Evolutionary conservation across 192 early-diverging fungal species (phyloP).

Genomic region (Gaertneriomyces sp.): DNA sequence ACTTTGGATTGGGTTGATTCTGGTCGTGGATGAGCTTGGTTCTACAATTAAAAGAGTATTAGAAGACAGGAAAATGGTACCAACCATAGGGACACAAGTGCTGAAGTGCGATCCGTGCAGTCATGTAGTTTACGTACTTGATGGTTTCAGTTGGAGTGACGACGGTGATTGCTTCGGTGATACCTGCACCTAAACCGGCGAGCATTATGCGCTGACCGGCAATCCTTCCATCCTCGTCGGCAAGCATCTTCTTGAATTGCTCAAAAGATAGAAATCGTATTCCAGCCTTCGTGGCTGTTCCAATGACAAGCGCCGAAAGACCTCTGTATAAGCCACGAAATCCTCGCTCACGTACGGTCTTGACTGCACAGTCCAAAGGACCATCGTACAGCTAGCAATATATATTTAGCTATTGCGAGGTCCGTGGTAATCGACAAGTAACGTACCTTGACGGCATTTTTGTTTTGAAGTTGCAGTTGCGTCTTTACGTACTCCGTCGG

Average conservation of each 20-base stretch:
- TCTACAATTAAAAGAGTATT: constrained; percentile 33
- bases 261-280: constrained; percentile 93
- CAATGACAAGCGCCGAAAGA: constrained; percentile 84
- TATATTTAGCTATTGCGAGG: background rate
- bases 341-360: constrained; percentile 72
- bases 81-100: background rate
- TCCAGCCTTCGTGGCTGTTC: constrained; percentile 87
- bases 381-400: constrained; percentile 58
- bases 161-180: constrained; percentile 80
- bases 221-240: constrained; percentile 68
- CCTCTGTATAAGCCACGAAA: constrained; percentile 78
- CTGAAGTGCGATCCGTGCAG: too few relatives aligned
- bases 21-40: constrained; percentile 94
- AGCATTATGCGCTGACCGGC: constrained; percentile 60
- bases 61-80: background rate
- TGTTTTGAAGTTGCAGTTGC: constrained; percentile 82
- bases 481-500: constrained; percentile 97
- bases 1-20: constrained; percentile 67
- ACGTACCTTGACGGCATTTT: constrained; percentile 14
- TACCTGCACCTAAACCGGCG: constrained; percentile 84
- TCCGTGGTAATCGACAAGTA: background rate
- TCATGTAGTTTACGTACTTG: constrained; percentile 52
- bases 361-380: constrained; percentile 72
- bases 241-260: constrained; percentile 68
- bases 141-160: constrained; percentile 92